These are phyloP conservation scores for Coemansia sp. DNA, from an alignment of 192 early-diverging fungal genomes.

Conservation along the genomic window DNA sequence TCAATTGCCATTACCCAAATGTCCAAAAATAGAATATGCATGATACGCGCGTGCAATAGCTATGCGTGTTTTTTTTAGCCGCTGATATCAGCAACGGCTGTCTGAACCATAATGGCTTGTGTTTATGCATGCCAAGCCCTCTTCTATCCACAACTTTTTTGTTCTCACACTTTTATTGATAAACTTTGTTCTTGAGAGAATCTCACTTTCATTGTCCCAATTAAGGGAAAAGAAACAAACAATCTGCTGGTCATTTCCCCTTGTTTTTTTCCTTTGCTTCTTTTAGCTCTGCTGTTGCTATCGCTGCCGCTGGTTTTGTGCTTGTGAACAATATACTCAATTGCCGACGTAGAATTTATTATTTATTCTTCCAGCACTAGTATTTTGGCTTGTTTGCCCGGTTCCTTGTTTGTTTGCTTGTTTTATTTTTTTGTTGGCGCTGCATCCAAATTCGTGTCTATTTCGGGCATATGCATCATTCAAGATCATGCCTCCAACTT, in stretches of 20 bases:
- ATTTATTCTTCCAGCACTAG: not conserved
- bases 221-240: not conserved
- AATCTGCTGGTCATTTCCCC: not conserved
- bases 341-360: not conserved
- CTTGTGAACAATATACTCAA: not conserved
- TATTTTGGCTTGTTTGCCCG: too few relatives aligned
- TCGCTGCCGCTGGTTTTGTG: not conserved
- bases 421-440: not conserved
- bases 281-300: not conserved
- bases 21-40: not conserved
- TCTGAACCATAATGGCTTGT: not conserved
- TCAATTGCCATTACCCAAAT: not conserved
- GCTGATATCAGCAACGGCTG: not conserved
- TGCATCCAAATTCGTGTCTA: not conserved
- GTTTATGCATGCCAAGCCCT: conserved; percentile 11
- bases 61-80: not conserved
- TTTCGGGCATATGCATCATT: not conserved
- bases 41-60: not conserved
- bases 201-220: not conserved
- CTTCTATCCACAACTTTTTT: conserved; percentile 12
- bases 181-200: not conserved
- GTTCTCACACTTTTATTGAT: not conserved
- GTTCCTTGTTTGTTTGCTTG: not conserved
- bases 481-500: not conserved
- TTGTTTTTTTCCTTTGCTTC: not conserved